phyloP scores from a whole-genome alignment of 148 eudicot species.

The Hydrangea macrophylla region DNA sequence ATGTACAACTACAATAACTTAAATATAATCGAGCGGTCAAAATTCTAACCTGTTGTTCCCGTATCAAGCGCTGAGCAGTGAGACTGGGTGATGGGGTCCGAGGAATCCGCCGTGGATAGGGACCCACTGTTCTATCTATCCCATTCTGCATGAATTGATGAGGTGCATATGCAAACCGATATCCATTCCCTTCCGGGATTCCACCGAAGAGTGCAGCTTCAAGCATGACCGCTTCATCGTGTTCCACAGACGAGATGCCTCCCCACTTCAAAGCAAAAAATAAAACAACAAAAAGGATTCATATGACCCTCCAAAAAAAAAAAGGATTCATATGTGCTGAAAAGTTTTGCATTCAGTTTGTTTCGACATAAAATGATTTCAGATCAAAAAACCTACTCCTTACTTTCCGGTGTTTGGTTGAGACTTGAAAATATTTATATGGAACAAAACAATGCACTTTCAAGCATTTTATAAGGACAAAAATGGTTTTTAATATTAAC shows the following conservation, averaged over 20 bases:
- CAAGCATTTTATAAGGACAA: too few species aligned
- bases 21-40: neutral
- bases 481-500: too few species aligned
- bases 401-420: too few species aligned
- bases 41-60: constrained; percentile 79
- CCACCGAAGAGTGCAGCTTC: constrained; percentile 99
- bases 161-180: constrained; percentile 57
- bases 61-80: constrained; percentile 77
- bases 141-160: constrained; percentile 53
- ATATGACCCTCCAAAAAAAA: too few species aligned
- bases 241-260: constrained; percentile 94
- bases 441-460: too few species aligned
- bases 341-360: too few species aligned
- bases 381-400: too few species aligned
- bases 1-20: neutral
- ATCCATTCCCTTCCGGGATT: constrained; percentile 57
- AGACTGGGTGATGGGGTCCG: constrained; percentile 89
- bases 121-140: constrained; percentile 26
- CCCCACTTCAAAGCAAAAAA: constrained; percentile 69
- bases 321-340: too few species aligned
- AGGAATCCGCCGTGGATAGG: constrained; percentile 43
- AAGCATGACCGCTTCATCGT: constrained; percentile 97
- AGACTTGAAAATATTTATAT: too few species aligned
- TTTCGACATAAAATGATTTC: too few species aligned
- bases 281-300: constrained; percentile 2